Evolutionary conservation across 1,139 yeast species (phyloP), one percentile per base, ranked within the genome.

Genomic region (Candida dubliniensis): DNA sequence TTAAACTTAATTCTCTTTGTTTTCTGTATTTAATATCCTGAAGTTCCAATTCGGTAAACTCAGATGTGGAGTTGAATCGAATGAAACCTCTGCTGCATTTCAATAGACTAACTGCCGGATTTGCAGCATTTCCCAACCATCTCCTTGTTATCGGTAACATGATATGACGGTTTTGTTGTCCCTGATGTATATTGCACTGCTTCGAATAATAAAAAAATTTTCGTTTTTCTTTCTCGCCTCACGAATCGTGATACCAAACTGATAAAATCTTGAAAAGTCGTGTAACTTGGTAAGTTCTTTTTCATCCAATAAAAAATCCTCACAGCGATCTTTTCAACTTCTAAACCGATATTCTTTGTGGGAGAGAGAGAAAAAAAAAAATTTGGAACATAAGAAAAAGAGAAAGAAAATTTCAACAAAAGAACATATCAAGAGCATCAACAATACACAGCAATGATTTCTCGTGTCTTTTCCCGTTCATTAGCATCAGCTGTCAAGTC

Each of bases 1-100:
- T 82, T 60, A 83, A 79, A 46, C 87, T 78, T 52, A 88, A 74
- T 61, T 84, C 85, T 43, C 87, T 75, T 66, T 90, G 93, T 63
- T 86, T 77, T 55, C 79, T 79, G 59, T 83, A 81, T 50, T 81
- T 75, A 47, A 73, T 79, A 66, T 90, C 96, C 69, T 87, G 93
- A 54, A 72, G 74, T 67, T 90, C 97, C 63, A 90, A 74, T 32
- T 82, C 89, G 6, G 95, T 87, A 45, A 77, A 56, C 45, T 10
- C 40, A 6, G 33, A 29, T n/a, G 34, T 7, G n/a, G 40, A 13
- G 15, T 36, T 34, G 31, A 39, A 39, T 34, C 42, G 37, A 10
- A 39, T 4, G 15, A 31, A 14, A 7, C 7, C 10, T 29, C 34
- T 31, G 12, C 34, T 24, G n/a, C 24, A 23, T 23, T 15, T 30